Conservation (phyloP, 2,329 filamentous ascomycete genomes). For the Leptographium lundbergii region DNA sequence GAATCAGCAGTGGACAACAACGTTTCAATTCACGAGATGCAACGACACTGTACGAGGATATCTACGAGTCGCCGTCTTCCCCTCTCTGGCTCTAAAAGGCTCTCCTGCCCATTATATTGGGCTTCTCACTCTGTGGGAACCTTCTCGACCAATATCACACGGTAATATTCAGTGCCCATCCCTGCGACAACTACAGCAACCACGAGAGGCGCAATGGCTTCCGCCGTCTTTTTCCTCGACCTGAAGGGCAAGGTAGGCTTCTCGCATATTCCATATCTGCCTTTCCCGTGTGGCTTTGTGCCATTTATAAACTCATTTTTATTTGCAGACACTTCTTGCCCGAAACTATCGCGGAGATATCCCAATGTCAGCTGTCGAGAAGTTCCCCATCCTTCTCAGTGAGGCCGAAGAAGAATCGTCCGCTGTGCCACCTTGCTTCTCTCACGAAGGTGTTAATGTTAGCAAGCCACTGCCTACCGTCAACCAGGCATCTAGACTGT, state of each 20-base stretch:
- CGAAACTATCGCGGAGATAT: conserved; percentile 98
- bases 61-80: not conserved
- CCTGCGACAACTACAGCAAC: not conserved
- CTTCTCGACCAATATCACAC: not conserved
- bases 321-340: conserved; percentile 74
- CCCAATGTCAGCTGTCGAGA: conserved; percentile 97
- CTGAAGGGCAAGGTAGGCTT: conserved; percentile 90
- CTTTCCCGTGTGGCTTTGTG: not conserved
- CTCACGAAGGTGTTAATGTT: conserved; percentile 96
- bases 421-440: conserved; percentile 94
- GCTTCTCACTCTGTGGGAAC: not conserved
- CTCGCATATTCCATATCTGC: not conserved
- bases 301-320: not conserved
- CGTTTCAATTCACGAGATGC: not conserved
- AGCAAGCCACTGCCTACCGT: not conserved
- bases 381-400: conserved; percentile 88
- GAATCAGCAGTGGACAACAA: not conserved
- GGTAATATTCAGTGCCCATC: not conserved
- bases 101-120: not conserved
- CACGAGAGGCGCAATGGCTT: conserved; percentile 56
- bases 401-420: conserved; percentile 99
- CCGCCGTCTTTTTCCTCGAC: conserved; percentile 95
- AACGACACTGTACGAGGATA: not conserved
- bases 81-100: not conserved
- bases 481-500: not conserved